Evolutionary conservation across 306 rosid species (phyloP), one percentile per base, ranked within the genome.

Genomic region (Begonia fuchsioides): DNA sequence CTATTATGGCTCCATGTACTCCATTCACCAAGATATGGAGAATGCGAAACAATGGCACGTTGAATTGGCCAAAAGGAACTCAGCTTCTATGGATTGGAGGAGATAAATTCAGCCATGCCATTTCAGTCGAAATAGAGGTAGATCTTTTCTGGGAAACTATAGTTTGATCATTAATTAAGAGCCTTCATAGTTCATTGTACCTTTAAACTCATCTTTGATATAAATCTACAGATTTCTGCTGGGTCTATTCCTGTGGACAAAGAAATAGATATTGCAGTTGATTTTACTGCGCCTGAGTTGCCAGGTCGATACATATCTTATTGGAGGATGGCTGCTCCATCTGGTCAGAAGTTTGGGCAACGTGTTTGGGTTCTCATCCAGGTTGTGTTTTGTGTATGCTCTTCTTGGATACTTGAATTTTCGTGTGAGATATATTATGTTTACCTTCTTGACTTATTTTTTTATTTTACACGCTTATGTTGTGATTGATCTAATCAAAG

Each of bases 11-110:
- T 54, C 96, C 99, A 49, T 63, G 71, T 49, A 79, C 93, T 32
- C 62, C 72, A 53, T 92, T 92, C 60, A 92, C 93, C 56, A 92
- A 92, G 74, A 82, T 86, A 63, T 92, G 99, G 99, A 73, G 83
- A 67, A 69, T 92, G 88, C 77, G 73, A 38, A 92, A 92, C 71
- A 79, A 43, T 48, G 99, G 99, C 46, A 43, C 73, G 53, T 2
- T 49, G 38, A 52, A 50, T 26, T 92, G 99, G 99, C 94, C 86
- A 39, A 66, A 46, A 38, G 94, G 87, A 53, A 67, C 86, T 49
- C 77, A 73, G 62, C 87, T 92, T 55, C 72, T 79, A 51, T 82
- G 96, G 85, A 74, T 66, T 53, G 96, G 81, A 16, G 99, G 96
- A 43, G 78, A 77, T 54, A 68, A 38, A 54, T 73, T 82, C 48